These are phyloP conservation scores for Nemania sp. DNA, from an alignment of 2,329 filamentous ascomycete genomes.

Conservation along the genomic window DNA sequence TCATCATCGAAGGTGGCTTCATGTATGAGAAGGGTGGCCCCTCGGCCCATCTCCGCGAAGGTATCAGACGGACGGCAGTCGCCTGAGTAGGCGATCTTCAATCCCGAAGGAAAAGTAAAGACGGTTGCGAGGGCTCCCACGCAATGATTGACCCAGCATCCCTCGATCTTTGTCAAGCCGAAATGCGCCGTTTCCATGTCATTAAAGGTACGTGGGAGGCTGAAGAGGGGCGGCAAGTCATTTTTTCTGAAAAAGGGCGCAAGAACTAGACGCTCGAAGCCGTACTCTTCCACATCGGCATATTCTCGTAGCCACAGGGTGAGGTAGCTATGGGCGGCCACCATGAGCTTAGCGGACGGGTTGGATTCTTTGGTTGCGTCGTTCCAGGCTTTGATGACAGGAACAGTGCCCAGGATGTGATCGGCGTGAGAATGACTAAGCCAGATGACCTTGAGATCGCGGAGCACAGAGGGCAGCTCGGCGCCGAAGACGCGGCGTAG, in stretches of 20 bases:
- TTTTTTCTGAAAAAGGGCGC: slow-evolving; percentile 11
- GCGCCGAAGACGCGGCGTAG: slow-evolving; percentile 72
- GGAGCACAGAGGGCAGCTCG: slow-evolving; percentile 72
- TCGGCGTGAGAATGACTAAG: slow-evolving; percentile 97
- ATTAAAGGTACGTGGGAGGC: slow-evolving; percentile 41
- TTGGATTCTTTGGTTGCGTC: slow-evolving; percentile 49
- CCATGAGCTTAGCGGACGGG: slow-evolving; percentile 53
- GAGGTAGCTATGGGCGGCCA: slow-evolving; percentile 75
- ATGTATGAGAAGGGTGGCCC: slow-evolving; percentile 84
- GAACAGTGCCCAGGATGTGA: slow-evolving; percentile 85
- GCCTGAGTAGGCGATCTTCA: slow-evolving; percentile 91
- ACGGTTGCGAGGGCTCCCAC: slow-evolving; percentile 74
- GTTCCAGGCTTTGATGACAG: slow-evolving; percentile 82
- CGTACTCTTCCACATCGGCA: slow-evolving; percentile 74
- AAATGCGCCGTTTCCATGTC: slow-evolving; percentile 52
- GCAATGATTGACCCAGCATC: slow-evolving; percentile 76
- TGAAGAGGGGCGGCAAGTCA: slow-evolving; percentile 7
- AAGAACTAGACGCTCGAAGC: slow-evolving; percentile 56
- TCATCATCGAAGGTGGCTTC: slow-evolving; percentile 96
- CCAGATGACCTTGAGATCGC: slow-evolving; percentile 79
- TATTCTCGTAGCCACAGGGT: slow-evolving; percentile 79
- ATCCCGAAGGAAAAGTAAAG: slow-evolving; percentile 75
- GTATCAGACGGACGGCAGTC: slow-evolving; percentile 79
- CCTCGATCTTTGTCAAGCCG: slow-evolving; percentile 68
- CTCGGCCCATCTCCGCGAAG: slow-evolving; percentile 72